A percentile compares a stretch with the other conserved stretches of the same genome.
These are phyloP conservation scores for Dacryopinax primogenitus DNA, from an alignment of 768 basidiomycete genomes.

Conservation along the genomic window DNA sequence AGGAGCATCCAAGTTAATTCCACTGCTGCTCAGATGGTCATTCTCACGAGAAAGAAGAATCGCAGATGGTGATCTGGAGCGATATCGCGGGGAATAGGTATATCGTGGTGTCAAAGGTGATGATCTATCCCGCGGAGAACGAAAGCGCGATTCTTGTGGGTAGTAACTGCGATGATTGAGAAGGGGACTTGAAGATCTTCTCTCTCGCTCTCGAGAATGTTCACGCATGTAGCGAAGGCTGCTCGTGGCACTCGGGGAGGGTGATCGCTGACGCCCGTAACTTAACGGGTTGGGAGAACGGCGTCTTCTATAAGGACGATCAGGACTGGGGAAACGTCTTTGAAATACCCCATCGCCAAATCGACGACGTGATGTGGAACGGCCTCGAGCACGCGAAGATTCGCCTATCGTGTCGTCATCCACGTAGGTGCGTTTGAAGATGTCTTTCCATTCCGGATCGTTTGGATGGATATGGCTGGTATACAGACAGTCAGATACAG, in stretches of 20 bases:
- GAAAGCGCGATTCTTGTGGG: neutral
- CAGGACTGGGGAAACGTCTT: neutral
- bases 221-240: neutral
- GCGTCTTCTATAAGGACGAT: neutral
- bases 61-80: too few relatives aligned
- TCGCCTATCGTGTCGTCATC: neutral
- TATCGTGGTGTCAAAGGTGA: too few relatives aligned
- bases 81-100: too few relatives aligned
- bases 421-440: neutral
- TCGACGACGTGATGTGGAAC: neutral
- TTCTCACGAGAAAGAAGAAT: too few relatives aligned
- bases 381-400: neutral
- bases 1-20: too few relatives aligned
- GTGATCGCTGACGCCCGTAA: neutral
- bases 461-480: neutral
- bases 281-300: neutral
- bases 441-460: neutral
- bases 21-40: too few relatives aligned
- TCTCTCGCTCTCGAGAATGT: neutral
- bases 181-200: neutral
- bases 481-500: neutral
- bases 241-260: neutral
- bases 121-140: neutral
- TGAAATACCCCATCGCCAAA: neutral
- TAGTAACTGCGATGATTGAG: neutral